phyloP scores from a whole-genome alignment of 139 green algal species.

The Picochlorum sp. region DNA sequence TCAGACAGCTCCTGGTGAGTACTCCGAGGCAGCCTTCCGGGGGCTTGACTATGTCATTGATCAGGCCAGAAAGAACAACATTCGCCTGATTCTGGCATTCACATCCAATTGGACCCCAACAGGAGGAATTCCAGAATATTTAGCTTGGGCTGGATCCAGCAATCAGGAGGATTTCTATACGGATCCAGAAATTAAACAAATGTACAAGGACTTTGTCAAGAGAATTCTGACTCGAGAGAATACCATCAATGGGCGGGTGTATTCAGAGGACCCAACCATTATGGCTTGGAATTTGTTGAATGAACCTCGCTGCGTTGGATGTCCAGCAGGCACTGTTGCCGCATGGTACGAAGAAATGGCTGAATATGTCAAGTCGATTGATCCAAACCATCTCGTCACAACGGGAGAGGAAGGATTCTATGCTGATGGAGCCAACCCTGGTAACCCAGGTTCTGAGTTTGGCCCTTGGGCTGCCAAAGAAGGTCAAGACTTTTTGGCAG shows the following conservation, averaged over 20 bases:
- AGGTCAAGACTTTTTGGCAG: slow-evolving; percentile 40
- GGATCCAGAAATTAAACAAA: slow-evolving; percentile 17
- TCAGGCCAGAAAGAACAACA: slow-evolving; percentile 31
- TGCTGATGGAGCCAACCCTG: slow-evolving; percentile 14
- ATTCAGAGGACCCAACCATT: slow-evolving; percentile 40
- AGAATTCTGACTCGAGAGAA: slow-evolving; percentile 29
- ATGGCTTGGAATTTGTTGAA: slow-evolving; percentile 54
- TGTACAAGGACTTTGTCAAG: slow-evolving; percentile 16
- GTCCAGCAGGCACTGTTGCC: slow-evolving; percentile 19
- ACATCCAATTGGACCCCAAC: slow-evolving; percentile 46
- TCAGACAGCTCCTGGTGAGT: slow-evolving; percentile 33
- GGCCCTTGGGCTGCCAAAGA: slow-evolving; percentile 21
- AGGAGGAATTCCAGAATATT: slow-evolving; percentile 36
- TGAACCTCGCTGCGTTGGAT: slow-evolving; percentile 4
- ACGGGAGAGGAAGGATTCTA: slow-evolving; percentile 55
- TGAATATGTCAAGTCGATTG: slow-evolving; percentile 23
- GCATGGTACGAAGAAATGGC: slow-evolving; percentile 21
- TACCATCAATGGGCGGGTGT: slow-evolving; percentile 36
- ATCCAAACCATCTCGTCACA: slow-evolving; percentile 52
- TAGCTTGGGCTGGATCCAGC: slow-evolving; percentile 24
- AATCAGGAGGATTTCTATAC: slow-evolving; percentile 41
- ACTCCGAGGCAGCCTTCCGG: slow-evolving; percentile 35
- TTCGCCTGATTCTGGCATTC: slow-evolving; percentile 45
- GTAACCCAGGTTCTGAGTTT: slow-evolving; percentile 22
- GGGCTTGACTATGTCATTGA: slow-evolving; percentile 51